These are phyloP conservation scores for Leccinellum rugosiceps DNA, from an alignment of 768 basidiomycete genomes.

Conservation along the genomic window DNA sequence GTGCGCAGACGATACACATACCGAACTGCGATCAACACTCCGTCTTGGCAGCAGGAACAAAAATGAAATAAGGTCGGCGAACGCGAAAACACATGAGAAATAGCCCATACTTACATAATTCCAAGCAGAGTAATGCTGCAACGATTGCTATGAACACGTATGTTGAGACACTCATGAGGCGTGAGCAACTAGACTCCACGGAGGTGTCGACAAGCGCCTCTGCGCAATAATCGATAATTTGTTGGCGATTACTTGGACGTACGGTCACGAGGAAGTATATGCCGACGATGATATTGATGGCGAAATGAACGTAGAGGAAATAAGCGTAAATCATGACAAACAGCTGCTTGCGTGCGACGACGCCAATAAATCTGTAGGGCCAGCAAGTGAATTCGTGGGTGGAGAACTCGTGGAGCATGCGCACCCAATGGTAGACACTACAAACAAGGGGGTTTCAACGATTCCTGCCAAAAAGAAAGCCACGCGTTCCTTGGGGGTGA, in stretches of 20 bases:
- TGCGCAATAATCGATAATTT: conserved; percentile 45
- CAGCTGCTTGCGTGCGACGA: conserved; percentile 56
- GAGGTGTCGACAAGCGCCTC: conserved; percentile 39
- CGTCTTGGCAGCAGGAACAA: conserved; percentile 36
- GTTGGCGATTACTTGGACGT: conserved; percentile 42
- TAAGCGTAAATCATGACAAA: conserved; percentile 57
- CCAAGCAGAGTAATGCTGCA: conserved; percentile 43
- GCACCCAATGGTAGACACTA: conserved; percentile 57
- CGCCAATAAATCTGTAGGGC: conserved; percentile 54
- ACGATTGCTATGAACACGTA: conserved; percentile 48
- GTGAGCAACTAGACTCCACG: conserved; percentile 43
- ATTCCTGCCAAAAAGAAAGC: conserved; percentile 50
- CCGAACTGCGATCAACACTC: conserved; percentile 49
- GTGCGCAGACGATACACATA: conserved; percentile 50
- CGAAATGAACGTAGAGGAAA: conserved; percentile 55
- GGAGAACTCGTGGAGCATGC: neutral
- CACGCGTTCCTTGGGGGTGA: conserved; percentile 29
- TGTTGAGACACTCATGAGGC: conserved; percentile 40
- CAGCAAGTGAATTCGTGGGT: neutral
- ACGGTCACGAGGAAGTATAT: conserved; percentile 51
- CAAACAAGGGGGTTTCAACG: conserved; percentile 51
- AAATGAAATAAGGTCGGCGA: neutral
- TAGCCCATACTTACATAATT: conserved; percentile 48
- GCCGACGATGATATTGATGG: conserved; percentile 52
- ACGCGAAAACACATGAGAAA: neutral